Conservation (phyloP, 345 rosid genomes). For the Adansonia digitata region DNA sequence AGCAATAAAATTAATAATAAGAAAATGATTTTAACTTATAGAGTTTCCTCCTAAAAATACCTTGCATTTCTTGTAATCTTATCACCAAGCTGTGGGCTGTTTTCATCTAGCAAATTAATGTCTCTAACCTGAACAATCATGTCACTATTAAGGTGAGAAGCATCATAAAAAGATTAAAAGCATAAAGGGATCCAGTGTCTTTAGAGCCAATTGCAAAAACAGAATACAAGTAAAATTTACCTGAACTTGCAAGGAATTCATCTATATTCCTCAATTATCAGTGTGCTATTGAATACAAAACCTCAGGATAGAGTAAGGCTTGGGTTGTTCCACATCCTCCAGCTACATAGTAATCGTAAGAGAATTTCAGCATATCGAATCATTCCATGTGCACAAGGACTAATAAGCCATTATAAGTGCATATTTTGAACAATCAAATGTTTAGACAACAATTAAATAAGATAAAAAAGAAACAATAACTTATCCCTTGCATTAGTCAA, state of each 20-base stretch:
- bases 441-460: background rate
- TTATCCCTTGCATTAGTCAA: background rate
- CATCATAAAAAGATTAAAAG: background rate
- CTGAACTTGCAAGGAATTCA: background rate
- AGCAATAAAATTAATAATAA: background rate
- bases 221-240: background rate
- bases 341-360: background rate
- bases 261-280: background rate
- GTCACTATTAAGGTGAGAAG: background rate
- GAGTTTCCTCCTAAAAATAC: background rate
- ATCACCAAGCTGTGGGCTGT: background rate
- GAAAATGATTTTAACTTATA: background rate
- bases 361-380: conserved; percentile 1
- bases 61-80: background rate
- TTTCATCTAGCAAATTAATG: background rate
- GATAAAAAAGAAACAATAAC: background rate
- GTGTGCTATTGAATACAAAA: background rate
- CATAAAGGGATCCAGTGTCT: background rate
- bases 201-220: background rate
- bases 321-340: background rate
- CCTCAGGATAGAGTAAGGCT: background rate
- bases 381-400: background rate
- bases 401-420: background rate
- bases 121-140: background rate
- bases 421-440: background rate